phyloP scores from a whole-genome alignment of 2,329 filamentous ascomycete genomes.

The Didymosphaeria variabile region DNA sequence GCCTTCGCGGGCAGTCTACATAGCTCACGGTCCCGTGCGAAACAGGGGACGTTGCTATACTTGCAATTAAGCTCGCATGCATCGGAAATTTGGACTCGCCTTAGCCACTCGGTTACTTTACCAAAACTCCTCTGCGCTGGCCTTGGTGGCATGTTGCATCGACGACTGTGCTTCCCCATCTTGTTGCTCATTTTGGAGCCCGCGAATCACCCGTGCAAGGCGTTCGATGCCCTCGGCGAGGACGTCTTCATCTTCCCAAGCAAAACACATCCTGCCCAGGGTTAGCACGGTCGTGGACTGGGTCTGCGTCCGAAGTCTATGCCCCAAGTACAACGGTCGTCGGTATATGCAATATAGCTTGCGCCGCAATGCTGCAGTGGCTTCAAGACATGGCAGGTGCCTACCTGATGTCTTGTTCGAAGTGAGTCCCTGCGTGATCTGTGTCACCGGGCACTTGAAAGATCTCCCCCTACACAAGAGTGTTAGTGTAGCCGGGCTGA shows the following conservation, averaged over 20 bases:
- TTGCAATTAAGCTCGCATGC: conserved; percentile 18
- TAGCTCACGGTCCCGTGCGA: not conserved
- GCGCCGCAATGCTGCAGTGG: conserved; percentile 13
- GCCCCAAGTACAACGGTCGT: conserved; percentile 3
- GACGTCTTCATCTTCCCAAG: conserved; percentile 70
- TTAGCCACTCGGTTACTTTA: conserved; percentile 36
- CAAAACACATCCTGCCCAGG: conserved; percentile 40
- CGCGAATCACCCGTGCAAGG: conserved; percentile 61
- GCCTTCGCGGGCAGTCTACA: conserved; percentile 7
- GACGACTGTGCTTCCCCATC: conserved; percentile 23
- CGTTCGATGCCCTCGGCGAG: conserved; percentile 74
- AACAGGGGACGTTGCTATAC: not conserved
- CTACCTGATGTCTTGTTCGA: conserved; percentile 60
- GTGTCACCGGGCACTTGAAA: conserved; percentile 67
- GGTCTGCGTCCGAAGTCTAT: not conserved
- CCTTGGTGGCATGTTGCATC: conserved; percentile 26
- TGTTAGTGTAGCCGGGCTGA: conserved; percentile 26
- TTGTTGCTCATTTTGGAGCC: conserved; percentile 44
- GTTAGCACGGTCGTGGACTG: conserved; percentile 13
- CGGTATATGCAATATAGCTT: not conserved
- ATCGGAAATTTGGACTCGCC: conserved; percentile 17
- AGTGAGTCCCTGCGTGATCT: conserved; percentile 57
- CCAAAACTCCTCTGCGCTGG: conserved; percentile 45
- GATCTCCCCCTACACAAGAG: conserved; percentile 63
- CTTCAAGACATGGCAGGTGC: conserved; percentile 15